phyloP scores from a whole-genome alignment of 257 asterid genomes.

The Solanum boliviense region DNA sequence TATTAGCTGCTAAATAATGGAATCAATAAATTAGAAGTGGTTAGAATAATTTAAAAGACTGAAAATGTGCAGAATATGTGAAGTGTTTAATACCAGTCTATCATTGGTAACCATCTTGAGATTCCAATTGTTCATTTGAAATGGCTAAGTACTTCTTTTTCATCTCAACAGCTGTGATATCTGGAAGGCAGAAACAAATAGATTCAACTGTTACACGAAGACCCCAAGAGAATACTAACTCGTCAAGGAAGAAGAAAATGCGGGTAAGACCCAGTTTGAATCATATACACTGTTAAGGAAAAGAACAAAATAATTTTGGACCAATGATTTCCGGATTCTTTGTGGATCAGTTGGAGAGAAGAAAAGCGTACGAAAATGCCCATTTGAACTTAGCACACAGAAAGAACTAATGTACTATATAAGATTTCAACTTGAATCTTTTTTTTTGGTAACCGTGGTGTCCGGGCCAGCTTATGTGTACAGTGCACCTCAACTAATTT shows the following conservation, averaged over 20 bases:
- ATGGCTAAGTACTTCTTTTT: constrained; percentile 51
- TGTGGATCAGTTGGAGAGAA: neutral
- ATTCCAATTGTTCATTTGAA: constrained; percentile 46
- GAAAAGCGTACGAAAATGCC: neutral
- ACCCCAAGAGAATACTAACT: neutral
- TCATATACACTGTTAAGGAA: neutral
- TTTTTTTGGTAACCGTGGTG: neutral
- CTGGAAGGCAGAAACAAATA: constrained; percentile 23
- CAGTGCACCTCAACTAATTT: neutral
- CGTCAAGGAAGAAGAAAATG: neutral
- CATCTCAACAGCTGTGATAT: constrained; percentile 40
- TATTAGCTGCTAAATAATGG: neutral
- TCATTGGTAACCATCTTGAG: constrained; percentile 42
- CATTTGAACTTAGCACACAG: neutral
- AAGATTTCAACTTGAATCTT: neutral
- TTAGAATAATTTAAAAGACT: neutral
- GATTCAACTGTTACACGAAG: neutral
- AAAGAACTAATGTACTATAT: neutral
- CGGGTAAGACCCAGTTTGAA: neutral
- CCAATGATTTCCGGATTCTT: neutral
- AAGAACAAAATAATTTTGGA: neutral
- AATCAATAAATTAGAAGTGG: neutral
- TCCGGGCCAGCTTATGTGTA: neutral
- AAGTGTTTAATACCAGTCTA: constrained; percentile 12
- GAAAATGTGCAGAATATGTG: neutral